Base-by-base conservation (phyloP, 192 early-diverging fungal species). In the Coemansia sp. region DNA sequence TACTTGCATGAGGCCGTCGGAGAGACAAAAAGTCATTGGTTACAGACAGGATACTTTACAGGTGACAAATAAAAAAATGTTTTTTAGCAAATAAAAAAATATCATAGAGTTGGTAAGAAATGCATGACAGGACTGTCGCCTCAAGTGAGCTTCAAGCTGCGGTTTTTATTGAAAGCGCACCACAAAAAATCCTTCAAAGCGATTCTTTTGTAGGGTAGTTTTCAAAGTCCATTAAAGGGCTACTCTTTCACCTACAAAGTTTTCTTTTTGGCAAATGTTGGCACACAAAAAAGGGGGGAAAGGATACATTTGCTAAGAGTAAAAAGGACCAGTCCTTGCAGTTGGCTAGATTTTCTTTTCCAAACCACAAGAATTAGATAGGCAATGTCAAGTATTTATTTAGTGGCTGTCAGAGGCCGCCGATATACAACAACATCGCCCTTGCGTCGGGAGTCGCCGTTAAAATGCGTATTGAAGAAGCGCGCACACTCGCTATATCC, bases 381-480 rank as follows among this genome's bases (percentile, higher is more conserved):
- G 9, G 24, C 31, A 36, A 34, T 49, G 9, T 27, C 24, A 20
- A 31, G 38, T 59, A 22, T 61, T 61, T 41, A 11, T 44, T 20
- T 59, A 29, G 55, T 31, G 3, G 55, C 31, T 0, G 15, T 33
- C 34, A 38, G 31, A 7, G 59, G 34, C 34, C 59, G 65, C 63
- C 89, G 91, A 68, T 89, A 90, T 0, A 97, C 89, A 20, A 98
- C 75, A 20, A 97, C 91, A 79, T 96, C 94, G 46, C 95, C 96
- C 59, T 68, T 66, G 47, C 94, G 86, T 66, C 94, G 82, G 0
- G 79, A 71, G 75, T 98, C 97, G 47, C 91, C 91, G 76, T 89
- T 89, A 61, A 94, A 94, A 74, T 97, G 94, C 12, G 89, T 89
- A 74, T 98, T 98, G 74, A 98, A 98, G 73, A 98, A 96, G 51